phyloP scores from a whole-genome alignment of 306 rosid genomes.

The Cucumis sativus region DNA sequence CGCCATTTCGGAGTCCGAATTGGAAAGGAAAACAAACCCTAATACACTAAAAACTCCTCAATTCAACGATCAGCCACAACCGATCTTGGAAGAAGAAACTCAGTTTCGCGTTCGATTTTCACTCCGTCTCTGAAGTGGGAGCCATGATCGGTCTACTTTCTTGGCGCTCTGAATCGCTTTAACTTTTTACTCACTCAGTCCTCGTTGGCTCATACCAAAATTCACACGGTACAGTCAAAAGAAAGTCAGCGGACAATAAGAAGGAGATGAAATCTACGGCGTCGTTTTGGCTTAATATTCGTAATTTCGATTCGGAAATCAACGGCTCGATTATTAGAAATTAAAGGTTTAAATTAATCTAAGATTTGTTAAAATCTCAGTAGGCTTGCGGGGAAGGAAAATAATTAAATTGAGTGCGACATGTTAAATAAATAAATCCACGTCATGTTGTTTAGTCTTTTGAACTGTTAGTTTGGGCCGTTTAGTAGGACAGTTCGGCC shows the following conservation, averaged over 20 bases:
- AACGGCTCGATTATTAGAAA: neutral
- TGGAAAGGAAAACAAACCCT: neutral
- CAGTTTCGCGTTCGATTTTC: neutral
- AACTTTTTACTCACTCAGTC: neutral
- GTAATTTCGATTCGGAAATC: neutral
- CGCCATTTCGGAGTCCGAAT: slow-evolving; percentile 35
- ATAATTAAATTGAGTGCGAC: neutral
- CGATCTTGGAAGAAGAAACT: neutral
- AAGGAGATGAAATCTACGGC: neutral
- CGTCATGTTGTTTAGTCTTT: neutral
- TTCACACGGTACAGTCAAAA: neutral
- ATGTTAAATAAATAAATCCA: neutral
- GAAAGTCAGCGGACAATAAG: neutral
- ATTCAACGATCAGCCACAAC: neutral
- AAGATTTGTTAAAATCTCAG: neutral
- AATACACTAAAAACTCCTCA: neutral
- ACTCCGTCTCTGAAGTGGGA: neutral
- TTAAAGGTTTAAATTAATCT: neutral
- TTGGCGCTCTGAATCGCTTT: neutral
- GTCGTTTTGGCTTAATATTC: neutral
- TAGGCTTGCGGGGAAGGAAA: neutral
- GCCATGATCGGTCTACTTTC: neutral
- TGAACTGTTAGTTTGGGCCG: neutral
- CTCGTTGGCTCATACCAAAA: neutral
- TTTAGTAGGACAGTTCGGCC: neutral